Evolutionary conservation across 352 stramenopile species (phyloP), one percentile per base, ranked within the genome.

Genomic region (Phytophthora agathidicida): DNA sequence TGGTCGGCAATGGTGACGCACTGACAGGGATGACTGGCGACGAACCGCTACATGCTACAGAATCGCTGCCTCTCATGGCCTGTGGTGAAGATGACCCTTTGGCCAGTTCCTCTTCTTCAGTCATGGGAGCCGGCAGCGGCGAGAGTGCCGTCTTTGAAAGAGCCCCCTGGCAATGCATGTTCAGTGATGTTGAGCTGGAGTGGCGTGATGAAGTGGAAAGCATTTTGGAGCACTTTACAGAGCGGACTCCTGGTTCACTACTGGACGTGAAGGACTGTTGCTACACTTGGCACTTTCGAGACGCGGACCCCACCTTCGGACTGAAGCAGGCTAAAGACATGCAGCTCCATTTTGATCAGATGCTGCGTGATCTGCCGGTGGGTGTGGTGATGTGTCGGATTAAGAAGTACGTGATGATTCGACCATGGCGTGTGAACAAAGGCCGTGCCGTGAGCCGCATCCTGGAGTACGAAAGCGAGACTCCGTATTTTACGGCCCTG

Each of bases 291-390:
- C 87, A 96, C 60, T 96, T 94, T 59, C 77, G 83, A 41, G 87
- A 96, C 51, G 84, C 86, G 2, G 87, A 96, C 60, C 80, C 84
- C 13, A 90, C 81, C 4, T 95, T 93, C 55, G 88, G 88, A 1
- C 56, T 95, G 11, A 94, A 90, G 49, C 88, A 96, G 39, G 88
- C 88, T 7, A 96, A 95, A 52, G 86, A 96, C 33, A 65, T 96
- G 79, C 88, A 96, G 56, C 66, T 95, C 20, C 87, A 96, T 72
- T 94, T 96, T 44, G 87, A 96, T 35, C 87, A 96, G 49, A 96
- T 93, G 84, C 77, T 96, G 19, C 80, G 84, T 39, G 87, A 94
- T 59, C 71, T 89, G 7, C 87, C 85, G 0, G 87, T 95, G 9
- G 77, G 81, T 8, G 83, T 96, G 11, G 83, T 96, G 41, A 95